These are phyloP conservation scores for Puccinia horiana DNA, from an alignment of 1,284 basidiomycete species.

Conservation along the genomic window DNA sequence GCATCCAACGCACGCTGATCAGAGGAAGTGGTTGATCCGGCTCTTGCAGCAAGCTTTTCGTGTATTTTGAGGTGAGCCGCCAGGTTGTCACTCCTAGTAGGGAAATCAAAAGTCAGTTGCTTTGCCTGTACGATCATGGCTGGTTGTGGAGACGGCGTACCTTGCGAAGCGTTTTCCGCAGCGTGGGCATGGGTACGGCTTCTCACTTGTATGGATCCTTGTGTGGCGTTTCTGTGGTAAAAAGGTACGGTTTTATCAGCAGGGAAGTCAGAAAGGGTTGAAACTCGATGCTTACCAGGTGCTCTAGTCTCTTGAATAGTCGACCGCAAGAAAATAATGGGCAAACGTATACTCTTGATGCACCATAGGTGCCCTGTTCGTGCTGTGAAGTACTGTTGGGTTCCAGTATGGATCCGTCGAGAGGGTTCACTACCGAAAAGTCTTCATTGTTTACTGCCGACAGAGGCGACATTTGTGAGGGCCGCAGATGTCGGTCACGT, in stretches of 20 bases:
- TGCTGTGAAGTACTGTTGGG: background rate
- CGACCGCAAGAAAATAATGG: conserved; percentile 76
- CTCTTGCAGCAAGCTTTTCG: conserved; percentile 56
- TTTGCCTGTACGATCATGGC: background rate
- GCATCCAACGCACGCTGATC: conserved; percentile 48
- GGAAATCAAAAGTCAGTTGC: background rate
- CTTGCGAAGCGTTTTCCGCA: conserved; percentile 71
- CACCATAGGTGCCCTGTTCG: conserved; percentile 52
- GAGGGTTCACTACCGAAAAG: conserved; percentile 48
- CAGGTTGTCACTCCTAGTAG: conserved; percentile 73
- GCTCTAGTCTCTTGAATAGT: conserved; percentile 83
- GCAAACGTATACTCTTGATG: conserved; percentile 71
- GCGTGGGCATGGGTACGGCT: conserved; percentile 72
- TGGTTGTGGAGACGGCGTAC: background rate
- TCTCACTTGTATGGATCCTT: conserved; percentile 83
- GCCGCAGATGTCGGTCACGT: conserved; percentile 51
- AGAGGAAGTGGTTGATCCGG: conserved; percentile 45
- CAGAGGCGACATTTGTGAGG: conserved; percentile 38
- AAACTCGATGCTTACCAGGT: conserved; percentile 62
- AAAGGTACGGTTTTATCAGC: background rate
- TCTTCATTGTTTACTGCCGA: conserved; percentile 24
- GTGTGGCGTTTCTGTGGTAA: conserved; percentile 68
- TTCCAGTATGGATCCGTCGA: conserved; percentile 22
- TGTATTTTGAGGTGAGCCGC: conserved; percentile 79
- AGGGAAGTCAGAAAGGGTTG: no score